Conservation (phyloP, 495 filamentous ascomycete genomes). For the Articulospora tetracladia region DNA sequence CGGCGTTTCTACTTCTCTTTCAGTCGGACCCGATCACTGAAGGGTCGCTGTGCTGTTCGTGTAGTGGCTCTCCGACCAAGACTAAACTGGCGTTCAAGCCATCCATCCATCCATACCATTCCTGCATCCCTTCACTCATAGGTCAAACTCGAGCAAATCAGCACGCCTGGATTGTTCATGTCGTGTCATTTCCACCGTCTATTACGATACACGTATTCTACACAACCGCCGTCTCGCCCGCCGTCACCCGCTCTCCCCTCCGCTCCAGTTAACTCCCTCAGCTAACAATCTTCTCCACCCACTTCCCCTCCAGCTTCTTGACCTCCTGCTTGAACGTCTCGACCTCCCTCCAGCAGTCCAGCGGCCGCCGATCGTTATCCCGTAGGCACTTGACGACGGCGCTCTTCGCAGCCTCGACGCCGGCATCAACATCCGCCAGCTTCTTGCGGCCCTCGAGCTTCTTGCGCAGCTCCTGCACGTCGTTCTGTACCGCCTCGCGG, state of each 20-base stretch:
- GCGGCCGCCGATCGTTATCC: slow-evolving; percentile 79
- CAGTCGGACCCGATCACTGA: too few species aligned
- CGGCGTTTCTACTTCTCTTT: too few species aligned
- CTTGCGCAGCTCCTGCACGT: slow-evolving; percentile 69
- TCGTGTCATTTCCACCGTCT: slow-evolving; percentile 11
- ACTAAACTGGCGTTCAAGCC: too few species aligned
- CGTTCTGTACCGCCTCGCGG: slow-evolving; percentile 50
- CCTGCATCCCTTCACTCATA: too few species aligned
- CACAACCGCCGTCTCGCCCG: slow-evolving; percentile 5
- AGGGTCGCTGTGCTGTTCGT: too few species aligned
- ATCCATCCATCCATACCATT: too few species aligned
- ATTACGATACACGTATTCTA: slow-evolving; percentile 25
- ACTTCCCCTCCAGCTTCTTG: slow-evolving; percentile 73
- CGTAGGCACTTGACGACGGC: slow-evolving; percentile 80
- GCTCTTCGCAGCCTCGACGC: slow-evolving; percentile 67
- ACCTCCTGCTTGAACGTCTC: slow-evolving; percentile 86
- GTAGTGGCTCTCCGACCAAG: too few species aligned
- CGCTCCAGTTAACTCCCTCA: slow-evolving; percentile 16
- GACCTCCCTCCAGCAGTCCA: slow-evolving; percentile 96
- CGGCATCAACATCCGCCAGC: slow-evolving; percentile 59
- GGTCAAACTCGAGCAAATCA: neutral
- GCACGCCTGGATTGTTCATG: neutral
- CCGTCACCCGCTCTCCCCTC: neutral
- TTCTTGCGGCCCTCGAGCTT: slow-evolving; percentile 74
- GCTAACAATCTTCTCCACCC: slow-evolving; percentile 77